Conservation (phyloP, 495 filamentous ascomycete genomes). For the Mytilinidion resinicola region DNA sequence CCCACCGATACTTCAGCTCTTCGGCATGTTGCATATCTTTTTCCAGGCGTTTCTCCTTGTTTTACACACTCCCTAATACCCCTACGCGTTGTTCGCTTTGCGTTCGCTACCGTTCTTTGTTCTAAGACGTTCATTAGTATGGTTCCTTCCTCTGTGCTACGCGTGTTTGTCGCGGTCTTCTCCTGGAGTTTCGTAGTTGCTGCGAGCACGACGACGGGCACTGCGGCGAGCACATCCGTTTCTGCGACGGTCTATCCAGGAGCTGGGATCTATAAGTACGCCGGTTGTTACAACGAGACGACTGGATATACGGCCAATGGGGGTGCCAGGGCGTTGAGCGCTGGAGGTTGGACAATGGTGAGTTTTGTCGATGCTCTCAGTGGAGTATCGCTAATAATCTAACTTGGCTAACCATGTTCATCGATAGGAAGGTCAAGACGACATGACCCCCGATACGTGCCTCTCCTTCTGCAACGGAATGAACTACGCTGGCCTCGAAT, state of each 20-base stretch:
- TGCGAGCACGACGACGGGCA: neutral
- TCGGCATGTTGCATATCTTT: too few species aligned
- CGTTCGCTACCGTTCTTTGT: neutral
- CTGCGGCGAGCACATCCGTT: neutral
- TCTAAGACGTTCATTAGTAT: neutral
- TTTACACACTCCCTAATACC: neutral
- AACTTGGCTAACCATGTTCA: neutral
- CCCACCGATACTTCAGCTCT: too few species aligned
- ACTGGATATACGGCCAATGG: neutral
- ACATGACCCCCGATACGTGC: neutral
- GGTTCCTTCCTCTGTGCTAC: neutral
- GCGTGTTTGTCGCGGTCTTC: neutral
- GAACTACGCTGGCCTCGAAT: neutral
- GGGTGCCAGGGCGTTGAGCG: neutral
- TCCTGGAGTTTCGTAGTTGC: neutral
- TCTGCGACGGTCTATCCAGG: neutral
- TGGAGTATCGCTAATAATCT: too few species aligned
- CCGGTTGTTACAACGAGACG: neutral
- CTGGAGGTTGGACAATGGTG: neutral
- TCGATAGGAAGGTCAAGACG: neutral
- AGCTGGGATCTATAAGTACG: neutral
- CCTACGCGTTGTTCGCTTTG: neutral
- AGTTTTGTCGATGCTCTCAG: too few species aligned
- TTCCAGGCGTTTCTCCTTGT: neutral
- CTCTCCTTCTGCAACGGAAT: neutral